Base-by-base conservation (phyloP, 108 stramenopile species). In the Cylindrotheca closterium region DNA sequence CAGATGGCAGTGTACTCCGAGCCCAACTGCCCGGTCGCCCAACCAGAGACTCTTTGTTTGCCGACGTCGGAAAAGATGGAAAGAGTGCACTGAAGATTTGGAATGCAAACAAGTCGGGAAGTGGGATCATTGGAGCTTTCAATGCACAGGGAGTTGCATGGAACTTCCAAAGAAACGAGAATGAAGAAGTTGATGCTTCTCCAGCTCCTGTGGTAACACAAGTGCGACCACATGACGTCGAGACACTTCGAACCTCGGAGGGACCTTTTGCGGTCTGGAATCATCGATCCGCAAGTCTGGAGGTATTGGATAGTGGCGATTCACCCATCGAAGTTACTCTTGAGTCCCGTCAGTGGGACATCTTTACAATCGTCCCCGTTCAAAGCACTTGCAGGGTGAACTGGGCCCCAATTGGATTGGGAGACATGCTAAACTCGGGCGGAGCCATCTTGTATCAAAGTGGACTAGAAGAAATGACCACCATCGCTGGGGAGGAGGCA, bases 91-190 rank as follows among this genome's bases (percentile, higher is more conserved):
- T 82, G 5, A 78, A 74, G 52, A 50, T 82, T 17, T 77, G 67
- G 73, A 77, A 77, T 31, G 33, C 34, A 32, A 80, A 80, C 66
- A 45, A 60, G 25, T 29, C 55, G 7, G 32, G 47, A 22, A 51
- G 55, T 0, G 81, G 75, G 4, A 70, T 82, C 27, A 52, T 82
- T 17, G 81, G 69, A 8, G 60, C 67, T 10, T 82, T 77, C 55
- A 74, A 82, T 64, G 75, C 73, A 12, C 77, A 78, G 50, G 77
- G 77, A 15, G 73, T 74, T 22, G 52, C 64, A 28, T 82, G 81
- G 81, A 63, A 69, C 63, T 81, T 81, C 42, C 58, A 60, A 17
- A 58, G 55, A 4, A 54, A 68, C 51, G 72, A 77, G 27, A 76
- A 75, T 52, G 72, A 72, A 65, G 42, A 73, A 1, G 19, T 76